phyloP scores from a whole-genome alignment of 768 basidiomycete genomes.

The Agrocybe pediades region DNA sequence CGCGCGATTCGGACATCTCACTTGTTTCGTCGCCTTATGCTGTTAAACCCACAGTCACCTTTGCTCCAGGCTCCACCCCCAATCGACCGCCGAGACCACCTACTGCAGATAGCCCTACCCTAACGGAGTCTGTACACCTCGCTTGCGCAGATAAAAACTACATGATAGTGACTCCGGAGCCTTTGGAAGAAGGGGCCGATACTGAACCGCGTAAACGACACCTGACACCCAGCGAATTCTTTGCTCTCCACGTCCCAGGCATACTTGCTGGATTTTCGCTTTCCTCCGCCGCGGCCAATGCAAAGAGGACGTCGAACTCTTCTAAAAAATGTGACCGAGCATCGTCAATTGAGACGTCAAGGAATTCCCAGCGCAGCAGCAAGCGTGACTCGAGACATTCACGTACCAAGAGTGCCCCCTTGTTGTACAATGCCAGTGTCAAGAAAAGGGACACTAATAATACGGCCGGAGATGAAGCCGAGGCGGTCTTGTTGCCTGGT shows the following conservation, averaged over 20 bases:
- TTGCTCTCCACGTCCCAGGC: conserved; percentile 17
- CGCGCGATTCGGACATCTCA: conserved; percentile 9
- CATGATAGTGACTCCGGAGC: conserved; percentile 19
- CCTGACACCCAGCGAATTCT: conserved; percentile 23
- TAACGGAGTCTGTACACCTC: conserved; percentile 28
- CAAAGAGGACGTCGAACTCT: not conserved
- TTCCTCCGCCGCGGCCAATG: not conserved
- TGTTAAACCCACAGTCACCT: conserved; percentile 5
- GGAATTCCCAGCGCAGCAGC: not conserved
- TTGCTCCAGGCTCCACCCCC: conserved; percentile 8
- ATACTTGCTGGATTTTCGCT: conserved; percentile 7
- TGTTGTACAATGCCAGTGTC: conserved; percentile 7
- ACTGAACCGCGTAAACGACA: conserved; percentile 10
- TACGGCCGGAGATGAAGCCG: conserved; percentile 10
- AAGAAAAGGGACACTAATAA: not conserved
- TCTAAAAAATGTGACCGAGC: not conserved
- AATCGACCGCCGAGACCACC: conserved; percentile 26
- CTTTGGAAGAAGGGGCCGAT: conserved; percentile 8
- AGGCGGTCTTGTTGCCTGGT: not conserved
- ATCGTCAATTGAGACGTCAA: not conserved
- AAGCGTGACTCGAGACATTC: conserved; percentile 13
- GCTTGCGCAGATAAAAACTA: conserved; percentile 26
- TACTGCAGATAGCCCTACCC: conserved; percentile 26
- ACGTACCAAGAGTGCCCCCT: conserved; percentile 24
- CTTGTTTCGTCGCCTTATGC: conserved; percentile 2